These are phyloP conservation scores for Blastocystis sp. DNA, from an alignment of 352 stramenopile species.

Conservation along the genomic window DNA sequence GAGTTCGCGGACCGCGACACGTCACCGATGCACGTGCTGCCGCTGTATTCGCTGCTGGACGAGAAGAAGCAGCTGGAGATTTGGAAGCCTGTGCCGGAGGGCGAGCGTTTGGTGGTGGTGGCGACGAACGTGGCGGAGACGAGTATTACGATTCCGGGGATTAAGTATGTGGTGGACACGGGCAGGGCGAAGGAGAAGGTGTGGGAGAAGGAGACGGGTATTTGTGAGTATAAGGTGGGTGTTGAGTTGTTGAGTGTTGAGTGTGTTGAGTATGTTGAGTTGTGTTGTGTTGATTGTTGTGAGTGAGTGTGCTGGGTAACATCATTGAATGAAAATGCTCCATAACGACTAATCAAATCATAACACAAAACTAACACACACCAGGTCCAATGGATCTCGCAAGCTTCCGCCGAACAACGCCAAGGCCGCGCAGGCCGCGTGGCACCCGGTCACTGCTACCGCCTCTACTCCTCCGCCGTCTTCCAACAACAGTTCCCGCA, in stretches of 20 bases:
- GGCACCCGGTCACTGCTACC: slow-evolving; percentile 95
- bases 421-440: slow-evolving; percentile 92
- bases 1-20: slow-evolving; percentile 76
- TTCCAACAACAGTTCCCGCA: slow-evolving; percentile 91
- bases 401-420: slow-evolving; percentile 87
- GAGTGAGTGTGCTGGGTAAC: neutral
- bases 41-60: slow-evolving; percentile 93
- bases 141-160: slow-evolving; percentile 89
- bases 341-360: neutral
- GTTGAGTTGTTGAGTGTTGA: neutral
- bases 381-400: slow-evolving; percentile 85
- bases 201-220: slow-evolving; percentile 87
- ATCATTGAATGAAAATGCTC: neutral
- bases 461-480: slow-evolving; percentile 92
- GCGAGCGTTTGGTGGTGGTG: slow-evolving; percentile 90
- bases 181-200: slow-evolving; percentile 93
- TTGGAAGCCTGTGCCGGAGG: slow-evolving; percentile 85
- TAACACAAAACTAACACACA: slow-evolving; percentile 74
- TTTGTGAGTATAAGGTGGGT: slow-evolving; percentile 90
- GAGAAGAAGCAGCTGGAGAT: slow-evolving; percentile 92
- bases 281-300: slow-evolving; percentile 31
- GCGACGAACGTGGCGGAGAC: slow-evolving; percentile 98
- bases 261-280: too few species aligned
- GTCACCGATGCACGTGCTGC: slow-evolving; percentile 88
- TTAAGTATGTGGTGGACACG: slow-evolving; percentile 93